Evolutionary conservation across 257 asterid species (phyloP), one percentile per base, ranked within the genome.

Genomic region (Ballota nigra): DNA sequence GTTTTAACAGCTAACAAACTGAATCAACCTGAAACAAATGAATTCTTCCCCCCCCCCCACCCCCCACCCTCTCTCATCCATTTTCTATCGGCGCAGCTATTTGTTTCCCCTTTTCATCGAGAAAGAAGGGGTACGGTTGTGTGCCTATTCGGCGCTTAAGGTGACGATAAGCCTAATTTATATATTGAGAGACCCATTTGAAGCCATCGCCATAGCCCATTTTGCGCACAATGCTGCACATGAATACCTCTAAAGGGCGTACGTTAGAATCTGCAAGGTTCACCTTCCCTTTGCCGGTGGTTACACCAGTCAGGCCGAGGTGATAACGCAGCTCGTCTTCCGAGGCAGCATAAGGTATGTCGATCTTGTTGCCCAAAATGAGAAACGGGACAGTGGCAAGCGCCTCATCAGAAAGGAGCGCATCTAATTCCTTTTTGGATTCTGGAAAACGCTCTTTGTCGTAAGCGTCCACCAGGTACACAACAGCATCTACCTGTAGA

Each of bases 121-220:
- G 67, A 33, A 58, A 29, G 29, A 8, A 2, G 53, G 13, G 66
- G 38, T 24, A 47, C 24, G 31, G 49, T 8, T 4, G 28, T 1
- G 13, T 29, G 61, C 40, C 71, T 70, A 29, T 75, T 15, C 58
- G 18, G 36, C 43, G 8, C 36, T 71, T 51, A 22, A 29, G 68
- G 68, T 0, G 43, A 33, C 9, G 8, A 51, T 22, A 8, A 28
- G 40, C 65, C 82, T 81, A 84, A 19, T 84, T 75, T 28, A 84
- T 81, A 40, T 84, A 84, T 63, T 84, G 88, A 58, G 88, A 81
- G 41, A 82, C 77, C 88, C 88, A 84, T 69, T 83, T 82, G 75
- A 83, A 83, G 69, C 87, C 87, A 34, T 80, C 87, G 0, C 87
- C 87, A 19, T 83, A 84, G 8, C 88, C 88, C 88, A 81, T 84